Conservation (phyloP, 306 rosid species). For the Castanea crenata region DNA sequence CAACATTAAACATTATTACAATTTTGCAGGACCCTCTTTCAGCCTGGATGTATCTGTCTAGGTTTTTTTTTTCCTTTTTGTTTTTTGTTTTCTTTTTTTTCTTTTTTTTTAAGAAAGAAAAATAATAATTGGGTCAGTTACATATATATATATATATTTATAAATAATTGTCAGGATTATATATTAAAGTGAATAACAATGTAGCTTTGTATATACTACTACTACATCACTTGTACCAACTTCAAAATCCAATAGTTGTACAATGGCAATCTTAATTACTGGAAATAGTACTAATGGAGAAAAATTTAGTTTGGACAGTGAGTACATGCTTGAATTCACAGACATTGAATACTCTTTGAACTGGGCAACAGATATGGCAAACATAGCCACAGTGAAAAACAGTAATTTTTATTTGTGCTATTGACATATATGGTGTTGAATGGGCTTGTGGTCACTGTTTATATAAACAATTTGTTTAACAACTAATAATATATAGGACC, state of each 20-base stretch:
- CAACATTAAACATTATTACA: constrained; percentile 36
- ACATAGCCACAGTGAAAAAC: too few relatives aligned
- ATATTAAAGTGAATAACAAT: constrained; percentile 27
- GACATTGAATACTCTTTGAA: too few relatives aligned
- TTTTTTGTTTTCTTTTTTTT: too few relatives aligned
- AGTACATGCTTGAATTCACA: neutral
- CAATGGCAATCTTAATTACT: constrained; percentile 9
- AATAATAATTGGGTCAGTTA: constrained; percentile 52
- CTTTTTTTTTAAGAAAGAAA: constrained; percentile 4
- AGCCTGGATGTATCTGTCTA: constrained; percentile 35
- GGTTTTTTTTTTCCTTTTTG: constrained; percentile 1
- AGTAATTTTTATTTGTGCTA: too few relatives aligned
- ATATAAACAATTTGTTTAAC: too few relatives aligned
- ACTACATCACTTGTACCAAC: constrained; percentile 21
- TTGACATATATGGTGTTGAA: too few relatives aligned
- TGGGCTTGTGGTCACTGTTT: too few relatives aligned
- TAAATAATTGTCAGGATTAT: constrained; percentile 44
- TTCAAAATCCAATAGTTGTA: constrained; percentile 28
- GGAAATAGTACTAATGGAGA: constrained; percentile 18
- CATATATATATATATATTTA: constrained; percentile 16
- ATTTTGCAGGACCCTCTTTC: constrained; percentile 60
- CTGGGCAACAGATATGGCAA: too few relatives aligned
- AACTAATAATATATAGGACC: too few relatives aligned
- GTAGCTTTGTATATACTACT: constrained; percentile 43
- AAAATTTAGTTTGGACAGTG: neutral